These are phyloP conservation scores for Globisporangium splendens DNA, from an alignment of 352 stramenopile genomes.

Conservation along the genomic window DNA sequence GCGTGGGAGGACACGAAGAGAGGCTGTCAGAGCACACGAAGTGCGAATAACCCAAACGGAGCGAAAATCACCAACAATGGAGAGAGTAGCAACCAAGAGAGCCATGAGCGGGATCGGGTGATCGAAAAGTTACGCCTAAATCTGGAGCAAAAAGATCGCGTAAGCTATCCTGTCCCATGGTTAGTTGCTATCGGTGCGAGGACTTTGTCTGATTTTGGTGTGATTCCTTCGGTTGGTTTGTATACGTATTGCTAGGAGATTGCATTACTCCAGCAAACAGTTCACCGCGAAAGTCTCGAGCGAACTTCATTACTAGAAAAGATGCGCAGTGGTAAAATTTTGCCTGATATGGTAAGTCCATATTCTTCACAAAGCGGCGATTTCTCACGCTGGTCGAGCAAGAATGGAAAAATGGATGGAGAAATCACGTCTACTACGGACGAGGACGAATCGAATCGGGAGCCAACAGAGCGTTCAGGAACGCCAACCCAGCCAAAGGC, in stretches of 20 bases:
- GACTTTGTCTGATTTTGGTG: too few species aligned
- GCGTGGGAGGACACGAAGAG: slow-evolving; percentile 10
- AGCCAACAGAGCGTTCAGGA: slow-evolving; percentile 9
- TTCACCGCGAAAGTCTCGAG: slow-evolving; percentile 81
- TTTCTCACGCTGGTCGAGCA: slow-evolving; percentile 2
- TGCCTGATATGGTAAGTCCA: slow-evolving; percentile 39
- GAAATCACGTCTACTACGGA: slow-evolving; percentile 16
- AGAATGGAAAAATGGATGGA: slow-evolving; percentile 3
- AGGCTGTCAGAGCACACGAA: neutral
- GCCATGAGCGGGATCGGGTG: slow-evolving; percentile 35
- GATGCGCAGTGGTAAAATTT: slow-evolving; percentile 63
- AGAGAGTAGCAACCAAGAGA: slow-evolving; percentile 36
- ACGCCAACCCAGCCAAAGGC: slow-evolving; percentile 29
- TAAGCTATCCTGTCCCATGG: slow-evolving; percentile 19
- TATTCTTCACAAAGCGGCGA: neutral
- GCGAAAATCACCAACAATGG: neutral
- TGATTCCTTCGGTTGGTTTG: neutral
- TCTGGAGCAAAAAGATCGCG: slow-evolving; percentile 52
- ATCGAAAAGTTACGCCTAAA: slow-evolving; percentile 34
- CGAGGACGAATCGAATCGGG: slow-evolving; percentile 16
- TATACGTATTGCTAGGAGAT: slow-evolving; percentile 48
- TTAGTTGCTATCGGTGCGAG: neutral
- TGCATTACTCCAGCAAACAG: slow-evolving; percentile 65
- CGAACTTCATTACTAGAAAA: slow-evolving; percentile 72
- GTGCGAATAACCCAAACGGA: neutral